These are phyloP conservation scores for Dovyalis caffra DNA, from an alignment of 345 rosid genomes.

Conservation along the genomic window DNA sequence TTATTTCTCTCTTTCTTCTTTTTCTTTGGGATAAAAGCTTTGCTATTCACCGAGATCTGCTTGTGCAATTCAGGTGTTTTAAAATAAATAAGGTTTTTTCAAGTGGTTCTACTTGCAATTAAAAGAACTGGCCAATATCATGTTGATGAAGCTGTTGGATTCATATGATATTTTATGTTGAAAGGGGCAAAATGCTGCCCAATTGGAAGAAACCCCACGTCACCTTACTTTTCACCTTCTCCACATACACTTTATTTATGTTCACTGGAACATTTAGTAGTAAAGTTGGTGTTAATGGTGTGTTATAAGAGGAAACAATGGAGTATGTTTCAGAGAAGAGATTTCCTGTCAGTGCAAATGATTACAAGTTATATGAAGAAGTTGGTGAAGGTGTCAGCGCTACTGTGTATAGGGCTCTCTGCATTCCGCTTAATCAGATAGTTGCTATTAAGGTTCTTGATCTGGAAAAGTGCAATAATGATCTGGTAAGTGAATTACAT, in stretches of 20 bases:
- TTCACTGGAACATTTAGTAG: conserved; percentile 28
- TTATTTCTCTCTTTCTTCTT: no score
- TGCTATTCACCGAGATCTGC: no score
- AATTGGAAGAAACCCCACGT: conserved; percentile 67
- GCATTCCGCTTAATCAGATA: conserved; percentile 77
- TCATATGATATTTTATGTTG: conserved; percentile 20
- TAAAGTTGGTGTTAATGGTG: conserved; percentile 42
- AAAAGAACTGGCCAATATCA: not conserved
- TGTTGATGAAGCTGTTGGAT: conserved; percentile 27
- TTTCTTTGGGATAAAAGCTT: no score
- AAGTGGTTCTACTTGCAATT: conserved; percentile 8
- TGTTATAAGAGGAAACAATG: conserved; percentile 48
- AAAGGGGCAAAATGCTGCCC: conserved; percentile 52
- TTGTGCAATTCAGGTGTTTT: not conserved
- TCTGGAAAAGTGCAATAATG: conserved; percentile 93
- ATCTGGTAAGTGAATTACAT: conserved; percentile 53
- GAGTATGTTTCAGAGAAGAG: conserved; percentile 58
- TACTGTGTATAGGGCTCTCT: conserved; percentile 82
- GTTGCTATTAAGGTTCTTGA: conserved; percentile 98
- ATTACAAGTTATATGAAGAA: conserved; percentile 84
- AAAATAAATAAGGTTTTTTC: not conserved
- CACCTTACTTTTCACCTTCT: conserved; percentile 30
- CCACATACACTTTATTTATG: conserved; percentile 26
- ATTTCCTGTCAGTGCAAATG: conserved; percentile 67
- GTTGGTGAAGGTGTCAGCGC: conserved; percentile 99